Conservation (phyloP, 2,329 filamentous ascomycete genomes). For the Fusarium nelsonii region DNA sequence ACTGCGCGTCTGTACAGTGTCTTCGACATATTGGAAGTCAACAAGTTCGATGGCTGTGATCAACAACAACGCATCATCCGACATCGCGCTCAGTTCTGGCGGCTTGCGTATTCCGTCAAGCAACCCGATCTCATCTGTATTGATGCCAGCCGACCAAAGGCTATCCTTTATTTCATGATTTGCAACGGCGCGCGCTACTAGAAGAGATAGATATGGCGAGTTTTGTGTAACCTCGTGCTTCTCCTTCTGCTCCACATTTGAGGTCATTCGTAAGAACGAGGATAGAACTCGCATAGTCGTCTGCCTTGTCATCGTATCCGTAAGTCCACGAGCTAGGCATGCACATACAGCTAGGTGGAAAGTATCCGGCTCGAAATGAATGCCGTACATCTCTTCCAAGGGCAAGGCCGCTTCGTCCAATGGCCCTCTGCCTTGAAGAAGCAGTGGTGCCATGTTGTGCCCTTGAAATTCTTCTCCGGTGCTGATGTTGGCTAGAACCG, state of each 20-base stretch:
- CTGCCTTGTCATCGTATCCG: conserved; percentile 70
- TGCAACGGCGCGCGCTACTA: conserved; percentile 68
- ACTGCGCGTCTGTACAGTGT: conserved; percentile 69
- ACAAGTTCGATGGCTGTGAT: conserved; percentile 73
- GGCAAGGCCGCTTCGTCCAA: conserved; percentile 72
- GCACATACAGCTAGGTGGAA: conserved; percentile 77
- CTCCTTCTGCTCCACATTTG: conserved; percentile 33
- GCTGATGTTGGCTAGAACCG: conserved; percentile 73
- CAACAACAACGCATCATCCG: conserved; percentile 72
- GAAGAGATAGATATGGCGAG: conserved; percentile 71
- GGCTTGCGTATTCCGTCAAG: conserved; percentile 44
- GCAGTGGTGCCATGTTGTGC: conserved; percentile 68
- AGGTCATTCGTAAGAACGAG: conserved; percentile 64
- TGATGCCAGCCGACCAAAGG: conserved; percentile 70
- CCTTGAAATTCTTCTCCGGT: conserved; percentile 70
- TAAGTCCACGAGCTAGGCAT: conserved; percentile 72
- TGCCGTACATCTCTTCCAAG: conserved; percentile 74
- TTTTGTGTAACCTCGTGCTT: conserved; percentile 42
- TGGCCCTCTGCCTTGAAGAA: conserved; percentile 70
- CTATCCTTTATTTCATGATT: conserved; percentile 72
- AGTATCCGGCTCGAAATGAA: conserved; percentile 72
- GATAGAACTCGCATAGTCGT: conserved; percentile 71
- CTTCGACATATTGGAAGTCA: conserved; percentile 75
- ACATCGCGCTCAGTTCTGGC: conserved; percentile 59
- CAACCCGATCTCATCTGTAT: conserved; percentile 53